A percentile compares a stretch with the other conserved stretches of the same genome.
Conservation (phyloP, 768 basidiomycete species). For the Paxillus ammoniavirescens region DNA sequence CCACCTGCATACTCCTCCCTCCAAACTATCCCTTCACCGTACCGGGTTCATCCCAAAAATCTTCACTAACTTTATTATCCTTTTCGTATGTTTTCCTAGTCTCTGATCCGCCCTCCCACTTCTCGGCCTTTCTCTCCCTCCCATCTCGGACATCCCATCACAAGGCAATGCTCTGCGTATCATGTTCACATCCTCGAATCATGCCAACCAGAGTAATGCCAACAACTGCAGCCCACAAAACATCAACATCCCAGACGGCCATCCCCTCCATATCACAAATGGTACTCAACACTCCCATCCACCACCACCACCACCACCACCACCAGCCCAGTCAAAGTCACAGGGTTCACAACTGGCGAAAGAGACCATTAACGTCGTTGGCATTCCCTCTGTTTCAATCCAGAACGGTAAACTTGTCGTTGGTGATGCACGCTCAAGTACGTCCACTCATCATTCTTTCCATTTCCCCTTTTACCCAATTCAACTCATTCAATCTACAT, state of each 20-base stretch:
- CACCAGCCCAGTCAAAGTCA: slow-evolving; percentile 14
- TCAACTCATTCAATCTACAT: slow-evolving; percentile 9
- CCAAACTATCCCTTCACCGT: background rate
- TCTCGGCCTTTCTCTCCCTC: slow-evolving; percentile 8
- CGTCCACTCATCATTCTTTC: slow-evolving; percentile 30
- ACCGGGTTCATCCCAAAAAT: background rate
- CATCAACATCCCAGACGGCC: slow-evolving; percentile 28
- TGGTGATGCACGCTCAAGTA: slow-evolving; percentile 70
- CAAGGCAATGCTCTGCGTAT: slow-evolving; percentile 34
- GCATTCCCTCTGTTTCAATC: slow-evolving; percentile 75
- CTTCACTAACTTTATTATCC: slow-evolving; percentile 2
- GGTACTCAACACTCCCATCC: slow-evolving; percentile 13
- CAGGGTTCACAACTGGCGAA: slow-evolving; percentile 34
- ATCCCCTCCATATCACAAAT: slow-evolving; percentile 13
- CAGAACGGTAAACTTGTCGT: slow-evolving; percentile 68
- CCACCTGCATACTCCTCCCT: background rate
- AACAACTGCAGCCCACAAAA: slow-evolving; percentile 23
- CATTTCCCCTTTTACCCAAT: background rate
- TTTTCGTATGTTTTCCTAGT: slow-evolving; percentile 23
- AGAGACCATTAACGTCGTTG: slow-evolving; percentile 66
- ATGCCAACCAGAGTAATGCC: slow-evolving; percentile 27
- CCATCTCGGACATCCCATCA: slow-evolving; percentile 2
- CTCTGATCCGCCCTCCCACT: slow-evolving; percentile 8
- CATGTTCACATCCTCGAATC: slow-evolving; percentile 32
- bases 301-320: slow-evolving; percentile 21